Evolutionary conservation across 306 rosid species (phyloP), one percentile per base, ranked within the genome.

Genomic region (Arachis hypogaea): DNA sequence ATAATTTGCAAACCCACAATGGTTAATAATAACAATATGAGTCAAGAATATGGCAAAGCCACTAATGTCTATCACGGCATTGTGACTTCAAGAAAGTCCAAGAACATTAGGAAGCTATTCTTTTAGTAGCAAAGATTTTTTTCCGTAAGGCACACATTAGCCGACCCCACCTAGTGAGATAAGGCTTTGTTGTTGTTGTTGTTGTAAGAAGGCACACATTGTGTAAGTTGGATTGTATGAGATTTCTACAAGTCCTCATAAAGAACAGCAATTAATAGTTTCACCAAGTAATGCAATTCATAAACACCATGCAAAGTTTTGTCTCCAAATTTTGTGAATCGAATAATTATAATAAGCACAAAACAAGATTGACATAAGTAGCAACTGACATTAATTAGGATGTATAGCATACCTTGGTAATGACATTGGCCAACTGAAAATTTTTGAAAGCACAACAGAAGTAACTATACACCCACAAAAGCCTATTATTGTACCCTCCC

Each of bases 401-500:
- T 59, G 73, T 33, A 77, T 49, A 45, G 79, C 68, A 42, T 91
- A 91, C 98, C 97, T 84, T 68, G 82, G 56, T 81, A 87, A 43
- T 18, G 97, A 86, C 75, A 81, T 64, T 38, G 97, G 99, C 99
- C 99, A 94, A 88, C 87, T 67, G 86, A 92, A 78, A 65, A 82
- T 63, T 80, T 83, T 89, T 22, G 96, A 88, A 57, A 92, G 83
- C 52, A 88, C 30, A 47, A 88, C 81, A 47, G 95, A 86, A 71
- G 96, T 94, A 77, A 83, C 86, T 70, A 94, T 79, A 79, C 96
- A 94, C 71, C 99, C 97, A 78, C 89, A 87, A 84, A 94, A 86
- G 76, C 99, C 99, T 54, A 86, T 78, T 69, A 92, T 83, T 57
- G 99, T 92, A 74, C 99, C 99, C 82, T 94, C 97, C 99, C 99